Evolutionary conservation across 768 basidiomycete genomes (phyloP), one percentile per base, ranked within the genome.

Genomic region (Kwoniella mangroviensis): DNA sequence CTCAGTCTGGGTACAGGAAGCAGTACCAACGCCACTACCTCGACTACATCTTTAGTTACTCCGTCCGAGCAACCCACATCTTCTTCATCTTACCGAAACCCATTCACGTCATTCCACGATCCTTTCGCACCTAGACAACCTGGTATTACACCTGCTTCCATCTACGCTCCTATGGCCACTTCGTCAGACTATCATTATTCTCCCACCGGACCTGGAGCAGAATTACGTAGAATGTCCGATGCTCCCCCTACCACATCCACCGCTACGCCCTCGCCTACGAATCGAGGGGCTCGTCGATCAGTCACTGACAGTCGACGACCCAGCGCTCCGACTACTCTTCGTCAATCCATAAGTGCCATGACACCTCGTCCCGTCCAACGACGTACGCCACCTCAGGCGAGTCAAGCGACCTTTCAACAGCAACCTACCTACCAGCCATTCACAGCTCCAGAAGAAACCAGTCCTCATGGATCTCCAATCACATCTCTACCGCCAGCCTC

Each of bases 121-220:
- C 75, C 75, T 4, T 76, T 76, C 22, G 72, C 74, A 54, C 70
- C 65, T 11, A 58, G 59, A 21, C 53, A 41, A 15, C 28, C 59
- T 13, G 40, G 57, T 26, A 22, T 45, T 13, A 9, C 59, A 9
- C 66, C 64, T 21, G 34, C 17, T 19, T 52, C 63, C 40, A 57
- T 63, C 6, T 71, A 74, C 53, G 26, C 51, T 1, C 76, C 76
- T 4, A 40, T 67, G 41, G 69, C 73, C 9, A 77, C 76, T 10
- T 65, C 73, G 19, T 68, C 69, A 21, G 71, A 69, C 2, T 77
- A 77, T 66, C 71, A 68, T 42, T 77, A 77, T 59, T 71, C 76
- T 1, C 73, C 71, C 9, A 54, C 63, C 12, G 45, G 62, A 9
- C 17, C 41, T 1, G 58, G 40, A 3, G 34, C 41, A 13, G 69